Base-by-base conservation (phyloP, 495 filamentous ascomycete species). In the Pseudomonodictys pantanalensis region DNA sequence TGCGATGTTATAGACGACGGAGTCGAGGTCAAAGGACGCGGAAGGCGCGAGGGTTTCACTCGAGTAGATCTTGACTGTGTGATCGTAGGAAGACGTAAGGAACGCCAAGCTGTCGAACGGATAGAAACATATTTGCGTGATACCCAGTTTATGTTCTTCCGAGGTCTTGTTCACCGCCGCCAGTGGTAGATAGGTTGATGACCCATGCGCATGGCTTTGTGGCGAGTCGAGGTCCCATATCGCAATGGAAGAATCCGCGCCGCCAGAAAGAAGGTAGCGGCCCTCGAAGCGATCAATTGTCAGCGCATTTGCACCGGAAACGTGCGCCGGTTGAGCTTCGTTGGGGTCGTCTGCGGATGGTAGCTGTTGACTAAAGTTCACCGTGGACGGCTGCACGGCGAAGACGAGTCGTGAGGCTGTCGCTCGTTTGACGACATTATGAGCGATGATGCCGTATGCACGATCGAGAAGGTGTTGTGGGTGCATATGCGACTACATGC, bases 81-180 rank as follows among this genome's bases (percentile, higher is more conserved):
- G 84, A 69, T 96, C 92, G 69, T 90, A 90, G 44, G 90, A 90
- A 10, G 86, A 86, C 1, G 89, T 88, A 10, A 95, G 76, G 63
- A 97, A 93, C 29, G 91, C 75, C 61, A 81, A 72, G 57, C 86
- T 73, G 75, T 92, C 92, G 65, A 93, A 93, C 2, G 92, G 90
- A 66, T 93, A 96, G 73, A 95, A 95, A 1, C 81, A 88, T 35
- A 96, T 73, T 32, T 91, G 86, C 1, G 91, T 95, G 50, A 96
- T 86, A 48, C 89, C 87, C 64, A 86, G 88, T 45, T 81, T 88
- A 70, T 93, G 89, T 10, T 81, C 77, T 12, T 76, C 74, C 17
- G 66, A 32, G 3, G 71, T 62, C 54, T 71, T 73, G 42, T 20
- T 46, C 5, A 43, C 29, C 2, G 61, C 29, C n/a, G 43, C 17